Percentiles rank a stretch among this genome's conserved stretches.
phyloP scores from a whole-genome alignment of 2,329 filamentous ascomycete genomes.

The Paraconiothyrium brasiliense region DNA sequence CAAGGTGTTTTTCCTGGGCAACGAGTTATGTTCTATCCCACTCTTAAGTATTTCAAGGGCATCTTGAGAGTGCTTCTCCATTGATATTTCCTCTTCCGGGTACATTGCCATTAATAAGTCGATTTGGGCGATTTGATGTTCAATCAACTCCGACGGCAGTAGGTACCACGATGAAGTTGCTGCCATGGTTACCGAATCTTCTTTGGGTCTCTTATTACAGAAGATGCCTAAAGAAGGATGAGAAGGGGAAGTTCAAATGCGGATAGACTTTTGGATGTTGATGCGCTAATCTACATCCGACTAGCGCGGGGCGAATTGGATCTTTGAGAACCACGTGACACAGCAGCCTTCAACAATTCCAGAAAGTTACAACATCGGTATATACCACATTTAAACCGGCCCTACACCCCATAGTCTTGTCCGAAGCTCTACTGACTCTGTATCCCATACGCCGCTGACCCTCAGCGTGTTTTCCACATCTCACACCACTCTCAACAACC shows the following conservation, averaged over 20 bases:
- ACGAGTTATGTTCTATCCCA: background rate
- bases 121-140: constrained; percentile 41
- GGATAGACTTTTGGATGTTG: background rate
- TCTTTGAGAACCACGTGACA: constrained; percentile 2
- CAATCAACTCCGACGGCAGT: constrained; percentile 34
- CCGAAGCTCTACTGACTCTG: background rate
- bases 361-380: background rate
- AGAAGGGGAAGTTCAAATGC: background rate
- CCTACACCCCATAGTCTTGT: background rate
- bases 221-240: background rate
- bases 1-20: background rate
- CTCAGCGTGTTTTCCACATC: background rate
- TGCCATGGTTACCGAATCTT: constrained; percentile 5
- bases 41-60: constrained; percentile 26
- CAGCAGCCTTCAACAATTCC: background rate
- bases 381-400: background rate
- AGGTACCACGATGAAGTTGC: constrained; percentile 24
- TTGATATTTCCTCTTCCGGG: constrained; percentile 28
- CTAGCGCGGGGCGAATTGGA: constrained; percentile 15
- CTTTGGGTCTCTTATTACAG: background rate
- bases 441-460: background rate
- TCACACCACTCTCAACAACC: no score
- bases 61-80: constrained; percentile 21
- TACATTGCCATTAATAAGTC: constrained; percentile 43
- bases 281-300: background rate